Conservation (phyloP, 2,329 filamentous ascomycete genomes). For the Xylaria sp. region DNA sequence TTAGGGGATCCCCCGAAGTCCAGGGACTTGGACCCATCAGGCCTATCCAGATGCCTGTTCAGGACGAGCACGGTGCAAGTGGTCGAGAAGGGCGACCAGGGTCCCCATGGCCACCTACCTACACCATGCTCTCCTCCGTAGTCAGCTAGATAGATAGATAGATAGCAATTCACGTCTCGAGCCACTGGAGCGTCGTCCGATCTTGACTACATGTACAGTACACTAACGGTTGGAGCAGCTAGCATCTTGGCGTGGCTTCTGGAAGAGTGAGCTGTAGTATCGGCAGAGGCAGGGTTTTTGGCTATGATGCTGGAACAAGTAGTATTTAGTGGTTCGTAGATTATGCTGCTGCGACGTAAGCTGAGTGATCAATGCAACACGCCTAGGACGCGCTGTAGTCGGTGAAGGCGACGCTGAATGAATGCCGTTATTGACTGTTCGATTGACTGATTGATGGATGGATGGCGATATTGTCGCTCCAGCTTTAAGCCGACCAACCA, state of each 20-base stretch:
- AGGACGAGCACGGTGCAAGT: slow-evolving; percentile 22
- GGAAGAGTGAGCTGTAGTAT: slow-evolving; percentile 5
- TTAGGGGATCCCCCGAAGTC: slow-evolving; percentile 12
- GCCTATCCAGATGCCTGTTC: slow-evolving; percentile 33
- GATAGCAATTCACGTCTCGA: slow-evolving; percentile 25
- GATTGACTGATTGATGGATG: slow-evolving; percentile 1
- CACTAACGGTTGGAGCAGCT: slow-evolving; percentile 27
- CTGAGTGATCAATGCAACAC: slow-evolving; percentile 32
- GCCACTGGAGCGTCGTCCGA: slow-evolving; percentile 18
- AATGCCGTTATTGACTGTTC: background rate
- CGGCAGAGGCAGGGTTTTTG: background rate
- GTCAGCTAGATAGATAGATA: slow-evolving; percentile 19
- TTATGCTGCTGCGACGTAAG: slow-evolving; percentile 28
- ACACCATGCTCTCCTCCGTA: background rate
- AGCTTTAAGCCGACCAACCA: background rate
- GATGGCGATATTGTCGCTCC: slow-evolving; percentile 1
- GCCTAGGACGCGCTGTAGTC: slow-evolving; percentile 8
- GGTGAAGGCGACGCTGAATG: slow-evolving; percentile 17
- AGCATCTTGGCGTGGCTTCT: slow-evolving; percentile 32
- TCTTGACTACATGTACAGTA: slow-evolving; percentile 15
- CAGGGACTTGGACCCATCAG: slow-evolving; percentile 14
- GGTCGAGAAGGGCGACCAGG: slow-evolving; percentile 7
- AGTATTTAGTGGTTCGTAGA: slow-evolving; percentile 10
- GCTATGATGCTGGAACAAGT: slow-evolving; percentile 15
- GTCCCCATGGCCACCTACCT: slow-evolving; percentile 14